Percentiles rank a stretch among this genome's conserved stretches.
These are phyloP conservation scores for Rhodotorula sphaerocarpa DNA, from an alignment of 768 basidiomycete genomes.

Conservation along the genomic window DNA sequence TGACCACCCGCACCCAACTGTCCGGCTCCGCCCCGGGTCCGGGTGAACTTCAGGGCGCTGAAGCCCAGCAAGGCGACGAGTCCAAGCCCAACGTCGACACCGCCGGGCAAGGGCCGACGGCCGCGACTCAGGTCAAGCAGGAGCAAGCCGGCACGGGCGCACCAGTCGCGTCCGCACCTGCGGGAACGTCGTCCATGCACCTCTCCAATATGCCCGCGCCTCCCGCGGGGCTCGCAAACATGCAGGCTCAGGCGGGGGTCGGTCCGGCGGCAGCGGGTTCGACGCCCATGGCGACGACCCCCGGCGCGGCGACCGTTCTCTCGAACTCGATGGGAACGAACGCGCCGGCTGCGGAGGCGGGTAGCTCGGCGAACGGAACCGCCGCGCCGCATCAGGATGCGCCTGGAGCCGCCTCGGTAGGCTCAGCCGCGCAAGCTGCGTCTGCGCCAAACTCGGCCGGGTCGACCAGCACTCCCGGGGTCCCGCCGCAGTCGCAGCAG, in stretches of 20 bases:
- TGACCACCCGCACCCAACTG: slow-evolving; percentile 35
- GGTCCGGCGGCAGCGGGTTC: neutral
- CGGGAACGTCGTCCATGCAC: neutral
- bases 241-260: slow-evolving; percentile 3
- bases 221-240: too few relatives aligned
- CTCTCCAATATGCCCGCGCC: neutral
- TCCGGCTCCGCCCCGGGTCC: slow-evolving; percentile 1
- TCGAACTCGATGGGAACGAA: slow-evolving; percentile 11
- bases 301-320: slow-evolving; percentile 8
- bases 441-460: neutral
- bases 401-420: neutral
- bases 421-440: neutral
- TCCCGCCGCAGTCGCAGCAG: neutral
- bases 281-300: slow-evolving; percentile 9
- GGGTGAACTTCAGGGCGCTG: too few relatives aligned
- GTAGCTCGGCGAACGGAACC: neutral
- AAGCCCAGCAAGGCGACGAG: too few relatives aligned
- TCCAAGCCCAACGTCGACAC: neutral
- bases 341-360: neutral
- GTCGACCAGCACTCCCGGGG: too few relatives aligned
- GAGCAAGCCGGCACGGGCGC: neutral
- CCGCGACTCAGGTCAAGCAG: neutral
- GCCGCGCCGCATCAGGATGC: slow-evolving; percentile 1
- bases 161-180: neutral
- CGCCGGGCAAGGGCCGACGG: neutral